Base-by-base conservation (phyloP, 192 early-diverging fungal genomes). In the Radiomyces spectabilis region DNA sequence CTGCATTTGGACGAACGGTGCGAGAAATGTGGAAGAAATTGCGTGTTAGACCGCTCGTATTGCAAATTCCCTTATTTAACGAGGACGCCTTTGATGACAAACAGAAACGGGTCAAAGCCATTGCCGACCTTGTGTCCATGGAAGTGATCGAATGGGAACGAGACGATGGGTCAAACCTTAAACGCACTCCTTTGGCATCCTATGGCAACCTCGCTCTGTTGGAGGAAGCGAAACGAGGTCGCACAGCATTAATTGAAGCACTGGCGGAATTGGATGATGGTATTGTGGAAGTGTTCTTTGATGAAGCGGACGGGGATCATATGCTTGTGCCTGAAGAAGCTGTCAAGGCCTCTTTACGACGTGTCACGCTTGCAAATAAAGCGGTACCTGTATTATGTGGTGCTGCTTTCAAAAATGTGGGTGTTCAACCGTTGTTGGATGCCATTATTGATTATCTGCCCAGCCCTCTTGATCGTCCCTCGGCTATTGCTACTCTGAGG, bases 391-490 rank as follows among this genome's bases (percentile, higher is more conserved):
- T 98, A 2, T 66, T 95, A 5, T 86, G 86, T 34, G 93, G 91
- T n/a, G 84, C 93, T 1, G 71, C 89, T 29, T 93, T 87, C 74
- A 82, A 78, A 51, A 93, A 96, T 52, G 73, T 92, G 13, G 95
- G 95, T 12, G 95, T 98, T 4, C 92, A 98, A 54, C 91, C 92
- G 16, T 63, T 96, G 18, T 74, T 98, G 57, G 92, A 98, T 60
- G 91, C 92, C 18, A 77, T 94, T 0, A 53, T 88, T 25, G 80
- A 92, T 42, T 96, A 91, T 61, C 63, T 98, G 2, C 95, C 95
- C 0, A 77, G 76, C 0, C 95, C 95, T 0, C 50, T 76, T 4
- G 92, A 95, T 22, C 63, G 79, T 5, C 83, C 87, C 1, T 48
- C 64, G 6, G 75, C 85, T 1, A 30, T 75, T 3, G 88, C 75